A percentile compares a stretch with the other conserved stretches of the same genome.
These are phyloP conservation scores for Coemansia sp. DNA, from an alignment of 192 early-diverging fungal species.

Conservation along the genomic window DNA sequence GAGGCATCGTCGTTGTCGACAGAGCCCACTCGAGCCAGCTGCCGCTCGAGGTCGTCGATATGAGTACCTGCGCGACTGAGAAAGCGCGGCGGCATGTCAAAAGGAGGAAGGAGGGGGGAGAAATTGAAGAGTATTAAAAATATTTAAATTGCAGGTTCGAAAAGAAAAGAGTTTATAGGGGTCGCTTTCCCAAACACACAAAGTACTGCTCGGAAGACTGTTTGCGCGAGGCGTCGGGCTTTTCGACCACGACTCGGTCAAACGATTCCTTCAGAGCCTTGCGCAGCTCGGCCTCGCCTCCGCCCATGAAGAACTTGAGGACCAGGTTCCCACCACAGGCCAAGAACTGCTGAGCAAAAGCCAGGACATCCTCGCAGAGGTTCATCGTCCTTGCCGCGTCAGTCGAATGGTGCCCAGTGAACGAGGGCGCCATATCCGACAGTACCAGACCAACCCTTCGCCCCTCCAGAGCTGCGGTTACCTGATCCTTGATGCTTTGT, in stretches of 20 bases:
- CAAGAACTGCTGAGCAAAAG: slow-evolving; percentile 61
- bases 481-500: slow-evolving; percentile 26
- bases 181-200: slow-evolving; percentile 60
- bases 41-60: slow-evolving; percentile 55
- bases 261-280: slow-evolving; percentile 57
- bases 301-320: slow-evolving; percentile 72
- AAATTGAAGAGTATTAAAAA: background rate
- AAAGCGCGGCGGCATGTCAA: slow-evolving; percentile 50
- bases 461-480: slow-evolving; percentile 33
- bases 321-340: slow-evolving; percentile 31
- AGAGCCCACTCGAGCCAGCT: slow-evolving; percentile 53
- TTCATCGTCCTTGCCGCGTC: slow-evolving; percentile 69
- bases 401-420: slow-evolving; percentile 68
- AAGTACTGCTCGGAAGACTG: slow-evolving; percentile 75
- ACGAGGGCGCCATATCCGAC: slow-evolving; percentile 85
- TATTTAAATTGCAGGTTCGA: background rate
- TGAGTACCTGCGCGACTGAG: slow-evolving; percentile 55
- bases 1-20: slow-evolving; percentile 37
- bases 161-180: background rate
- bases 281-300: slow-evolving; percentile 57
- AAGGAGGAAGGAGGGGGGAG: background rate
- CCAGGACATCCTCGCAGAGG: slow-evolving; percentile 69
- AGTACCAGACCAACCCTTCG: slow-evolving; percentile 55
- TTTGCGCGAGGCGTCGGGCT: slow-evolving; percentile 68
- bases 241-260: slow-evolving; percentile 63